These are phyloP conservation scores for Yarrowia sp. DNA, from an alignment of 805 yeast genomes.

Conservation along the genomic window DNA sequence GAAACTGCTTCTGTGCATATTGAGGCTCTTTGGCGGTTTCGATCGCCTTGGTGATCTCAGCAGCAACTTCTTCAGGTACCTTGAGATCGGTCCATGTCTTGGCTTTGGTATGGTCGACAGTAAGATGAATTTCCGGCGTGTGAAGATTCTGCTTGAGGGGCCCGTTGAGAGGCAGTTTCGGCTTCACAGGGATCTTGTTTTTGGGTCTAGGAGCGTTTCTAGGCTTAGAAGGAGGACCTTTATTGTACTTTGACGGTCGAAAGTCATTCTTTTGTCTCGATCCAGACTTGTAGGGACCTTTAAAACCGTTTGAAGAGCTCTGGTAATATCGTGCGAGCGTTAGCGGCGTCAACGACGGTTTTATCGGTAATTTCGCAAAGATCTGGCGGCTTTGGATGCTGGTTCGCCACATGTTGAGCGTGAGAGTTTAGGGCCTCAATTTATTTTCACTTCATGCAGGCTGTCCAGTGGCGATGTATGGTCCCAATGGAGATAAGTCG, in stretches of 20 bases:
- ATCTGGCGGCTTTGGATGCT: constrained; percentile 13
- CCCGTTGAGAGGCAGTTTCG: constrained; percentile 10
- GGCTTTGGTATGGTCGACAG: constrained; percentile 26
- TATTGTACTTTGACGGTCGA: neutral
- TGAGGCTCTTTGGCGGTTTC: neutral
- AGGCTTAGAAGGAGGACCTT: neutral
- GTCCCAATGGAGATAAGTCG: constrained; percentile 24
- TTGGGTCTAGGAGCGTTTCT: constrained; percentile 25
- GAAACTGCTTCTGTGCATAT: constrained; percentile 18
- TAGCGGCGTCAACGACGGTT: constrained; percentile 3
- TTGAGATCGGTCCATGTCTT: constrained; percentile 19
- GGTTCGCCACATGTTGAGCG: constrained; percentile 32
- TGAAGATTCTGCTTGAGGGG: neutral
- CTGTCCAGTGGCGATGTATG: constrained; percentile 6
- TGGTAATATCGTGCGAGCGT: constrained; percentile 3
- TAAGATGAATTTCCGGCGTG: constrained; percentile 5
- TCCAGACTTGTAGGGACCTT: constrained; percentile 5
- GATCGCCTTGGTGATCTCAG: neutral
- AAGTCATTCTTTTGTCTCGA: constrained; percentile 13
- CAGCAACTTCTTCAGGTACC: constrained; percentile 1
- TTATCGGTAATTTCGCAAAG: neutral
- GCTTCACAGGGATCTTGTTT: neutral
- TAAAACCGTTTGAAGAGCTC: neutral
- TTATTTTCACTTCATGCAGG: constrained; percentile 35
- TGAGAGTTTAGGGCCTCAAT: constrained; percentile 25